Conservation (phyloP, 768 basidiomycete genomes). For the Amanita rimosa region DNA sequence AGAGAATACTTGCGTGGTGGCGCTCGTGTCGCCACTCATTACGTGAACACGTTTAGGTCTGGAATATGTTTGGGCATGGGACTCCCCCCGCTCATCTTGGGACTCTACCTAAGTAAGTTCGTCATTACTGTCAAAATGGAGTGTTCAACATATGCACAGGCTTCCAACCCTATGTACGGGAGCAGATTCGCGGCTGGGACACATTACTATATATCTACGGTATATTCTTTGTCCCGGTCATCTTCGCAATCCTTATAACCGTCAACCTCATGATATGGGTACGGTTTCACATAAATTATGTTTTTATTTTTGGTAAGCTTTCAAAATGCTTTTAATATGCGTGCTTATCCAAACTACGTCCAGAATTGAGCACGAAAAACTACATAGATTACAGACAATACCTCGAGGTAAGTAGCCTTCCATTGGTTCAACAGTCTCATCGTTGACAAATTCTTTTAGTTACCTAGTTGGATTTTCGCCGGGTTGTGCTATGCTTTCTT, state of each 20-base stretch:
- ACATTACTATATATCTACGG: slow-evolving; percentile 73
- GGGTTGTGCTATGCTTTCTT: slow-evolving; percentile 73
- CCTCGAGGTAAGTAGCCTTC: slow-evolving; percentile 28
- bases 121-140: neutral
- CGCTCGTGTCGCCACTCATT: slow-evolving; percentile 41
- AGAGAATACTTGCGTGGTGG: slow-evolving; percentile 50
- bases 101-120: slow-evolving; percentile 45
- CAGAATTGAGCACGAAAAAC: slow-evolving; percentile 61
- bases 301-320: slow-evolving; percentile 75
- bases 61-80: slow-evolving; percentile 66
- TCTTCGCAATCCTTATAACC: slow-evolving; percentile 71
- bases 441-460: slow-evolving; percentile 27
- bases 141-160: slow-evolving; percentile 24
- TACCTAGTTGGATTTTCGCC: slow-evolving; percentile 71
- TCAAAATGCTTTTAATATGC: neutral
- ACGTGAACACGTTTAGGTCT: slow-evolving; percentile 64
- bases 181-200: slow-evolving; percentile 54
- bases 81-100: slow-evolving; percentile 54
- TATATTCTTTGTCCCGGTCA: slow-evolving; percentile 56
- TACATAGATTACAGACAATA: slow-evolving; percentile 74
- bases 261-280: slow-evolving; percentile 79
- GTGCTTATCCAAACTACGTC: neutral
- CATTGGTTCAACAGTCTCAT: neutral
- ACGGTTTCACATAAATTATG: slow-evolving; percentile 73
- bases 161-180: slow-evolving; percentile 39